phyloP scores from a whole-genome alignment of 2,329 filamentous ascomycete species.

The Graphium sp. region DNA sequence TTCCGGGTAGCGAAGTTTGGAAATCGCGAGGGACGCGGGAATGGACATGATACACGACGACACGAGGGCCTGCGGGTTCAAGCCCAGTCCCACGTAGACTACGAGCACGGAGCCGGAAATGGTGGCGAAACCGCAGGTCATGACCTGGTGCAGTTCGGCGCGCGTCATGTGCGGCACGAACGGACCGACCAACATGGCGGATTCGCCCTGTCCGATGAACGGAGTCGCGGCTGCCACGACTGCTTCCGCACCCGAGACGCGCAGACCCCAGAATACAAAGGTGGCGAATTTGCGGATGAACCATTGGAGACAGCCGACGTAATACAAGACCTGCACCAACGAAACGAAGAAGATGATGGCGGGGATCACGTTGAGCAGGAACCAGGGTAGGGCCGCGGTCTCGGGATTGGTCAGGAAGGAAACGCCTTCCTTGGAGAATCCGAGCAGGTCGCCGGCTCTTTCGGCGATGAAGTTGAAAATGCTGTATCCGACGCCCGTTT shows the following conservation, averaged over 20 bases:
- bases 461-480: slow-evolving; percentile 81
- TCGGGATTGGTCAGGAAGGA: slow-evolving; percentile 38
- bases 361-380: slow-evolving; percentile 67
- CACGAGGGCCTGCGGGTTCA: slow-evolving; percentile 72
- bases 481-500: slow-evolving; percentile 66
- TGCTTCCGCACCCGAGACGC: slow-evolving; percentile 81
- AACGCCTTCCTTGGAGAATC: slow-evolving; percentile 59
- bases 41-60: slow-evolving; percentile 95
- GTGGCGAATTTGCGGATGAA: slow-evolving; percentile 73
- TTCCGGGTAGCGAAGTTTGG: slow-evolving; percentile 81
- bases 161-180: slow-evolving; percentile 75
- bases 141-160: slow-evolving; percentile 81
- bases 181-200: slow-evolving; percentile 77
- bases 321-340: slow-evolving; percentile 74
- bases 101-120: slow-evolving; percentile 80
- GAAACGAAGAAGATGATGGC: slow-evolving; percentile 94
- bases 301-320: slow-evolving; percentile 73
- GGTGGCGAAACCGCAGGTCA: slow-evolving; percentile 84
- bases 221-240: slow-evolving; percentile 84
- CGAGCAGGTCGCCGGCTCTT: slow-evolving; percentile 56
- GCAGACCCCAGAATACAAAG: slow-evolving; percentile 83
- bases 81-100: slow-evolving; percentile 68
- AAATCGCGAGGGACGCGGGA: slow-evolving; percentile 74
- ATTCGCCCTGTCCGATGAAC: slow-evolving; percentile 90
- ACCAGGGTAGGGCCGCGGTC: slow-evolving; percentile 40